phyloP scores from a whole-genome alignment of 108 stramenopile species.

The Nitzschia sp. region DNA sequence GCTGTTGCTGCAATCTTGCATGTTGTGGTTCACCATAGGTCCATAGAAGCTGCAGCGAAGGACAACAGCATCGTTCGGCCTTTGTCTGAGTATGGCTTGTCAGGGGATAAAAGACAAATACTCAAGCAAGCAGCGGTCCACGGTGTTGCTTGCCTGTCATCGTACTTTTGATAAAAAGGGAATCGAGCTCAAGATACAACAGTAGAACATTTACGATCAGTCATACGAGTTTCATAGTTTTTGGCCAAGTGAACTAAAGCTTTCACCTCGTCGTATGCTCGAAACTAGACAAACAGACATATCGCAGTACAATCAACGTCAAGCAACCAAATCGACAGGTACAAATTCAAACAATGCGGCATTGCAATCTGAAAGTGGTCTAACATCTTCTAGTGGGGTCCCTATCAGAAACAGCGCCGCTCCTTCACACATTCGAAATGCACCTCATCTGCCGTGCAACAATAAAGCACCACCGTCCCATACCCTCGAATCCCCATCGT shows the following conservation, averaged over 20 bases:
- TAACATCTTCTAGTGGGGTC: neutral
- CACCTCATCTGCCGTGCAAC: too few species aligned
- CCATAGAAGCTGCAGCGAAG: slow-evolving; percentile 1
- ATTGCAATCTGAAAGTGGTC: neutral
- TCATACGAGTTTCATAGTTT: too few species aligned
- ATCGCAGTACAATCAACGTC: too few species aligned
- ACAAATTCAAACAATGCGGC: neutral
- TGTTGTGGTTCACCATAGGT: neutral
- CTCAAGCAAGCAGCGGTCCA: slow-evolving; percentile 13
- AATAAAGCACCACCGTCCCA: too few species aligned
- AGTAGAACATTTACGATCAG: too few species aligned
- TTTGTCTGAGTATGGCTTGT: slow-evolving; percentile 14
- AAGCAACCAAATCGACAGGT: too few species aligned
- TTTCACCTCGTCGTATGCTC: neutral
- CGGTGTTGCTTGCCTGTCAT: slow-evolving; percentile 4
- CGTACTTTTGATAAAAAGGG: neutral
- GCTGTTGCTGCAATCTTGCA: neutral
- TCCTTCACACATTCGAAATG: too few species aligned
- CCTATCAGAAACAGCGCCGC: neutral
- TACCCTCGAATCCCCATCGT: too few species aligned
- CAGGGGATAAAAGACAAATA: slow-evolving; percentile 4
- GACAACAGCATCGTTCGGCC: slow-evolving; percentile 6
- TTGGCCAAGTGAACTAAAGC: too few species aligned
- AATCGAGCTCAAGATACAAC: too few species aligned
- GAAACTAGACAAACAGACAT: neutral